Conservation (phyloP, 441 rosid genomes). For the Mallotus repandus region DNA sequence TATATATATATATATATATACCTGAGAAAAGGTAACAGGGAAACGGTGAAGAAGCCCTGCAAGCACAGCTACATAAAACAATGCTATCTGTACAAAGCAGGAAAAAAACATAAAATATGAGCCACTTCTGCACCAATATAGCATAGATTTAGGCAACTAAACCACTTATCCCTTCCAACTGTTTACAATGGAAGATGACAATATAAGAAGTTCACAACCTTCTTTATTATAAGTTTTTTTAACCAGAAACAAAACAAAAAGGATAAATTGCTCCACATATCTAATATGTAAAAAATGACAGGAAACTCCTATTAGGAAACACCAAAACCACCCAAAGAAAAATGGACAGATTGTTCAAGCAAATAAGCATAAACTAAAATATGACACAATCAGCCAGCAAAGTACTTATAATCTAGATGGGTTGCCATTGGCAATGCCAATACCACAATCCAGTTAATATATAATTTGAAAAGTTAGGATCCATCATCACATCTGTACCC, state of each 20-base stretch:
- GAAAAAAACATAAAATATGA: constrained; percentile 8
- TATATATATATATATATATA: constrained; percentile 14
- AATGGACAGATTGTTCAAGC: not conserved
- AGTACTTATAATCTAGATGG: not conserved
- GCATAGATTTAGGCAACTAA: not conserved
- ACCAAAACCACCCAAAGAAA: not conserved
- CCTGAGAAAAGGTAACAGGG: constrained; percentile 85
- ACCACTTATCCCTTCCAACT: not conserved
- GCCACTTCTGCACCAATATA: not conserved
- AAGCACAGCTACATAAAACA: constrained; percentile 80
- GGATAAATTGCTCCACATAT: not conserved
- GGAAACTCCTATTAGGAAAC: not conserved
- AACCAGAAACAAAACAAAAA: not conserved
- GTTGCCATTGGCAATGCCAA: no score
- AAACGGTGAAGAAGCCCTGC: constrained; percentile 80
- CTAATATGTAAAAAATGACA: not conserved
- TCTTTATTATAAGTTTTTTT: not conserved
- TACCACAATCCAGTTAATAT: not conserved
- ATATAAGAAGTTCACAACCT: not conserved
- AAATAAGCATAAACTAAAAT: not conserved
- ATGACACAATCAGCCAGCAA: not conserved
- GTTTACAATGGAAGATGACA: not conserved
- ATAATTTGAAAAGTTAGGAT: not conserved
- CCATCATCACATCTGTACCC: not conserved
- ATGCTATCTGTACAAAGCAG: constrained; percentile 58